Evolutionary conservation across 768 basidiomycete genomes (phyloP), one percentile per base, ranked within the genome.

Genomic region (Termitomyces eurrhizus): DNA sequence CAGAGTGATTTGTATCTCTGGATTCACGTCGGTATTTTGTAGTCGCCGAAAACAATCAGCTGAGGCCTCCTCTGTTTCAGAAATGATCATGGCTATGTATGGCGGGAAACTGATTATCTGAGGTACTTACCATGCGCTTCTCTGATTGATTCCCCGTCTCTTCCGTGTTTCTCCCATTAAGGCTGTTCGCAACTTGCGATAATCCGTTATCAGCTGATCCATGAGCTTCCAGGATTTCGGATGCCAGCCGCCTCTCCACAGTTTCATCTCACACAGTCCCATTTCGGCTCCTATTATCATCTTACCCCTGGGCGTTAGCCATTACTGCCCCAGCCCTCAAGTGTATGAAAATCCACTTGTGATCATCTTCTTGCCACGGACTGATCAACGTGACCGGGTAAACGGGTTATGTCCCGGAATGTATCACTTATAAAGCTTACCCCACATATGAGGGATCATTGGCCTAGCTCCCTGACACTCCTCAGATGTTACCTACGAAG

Each of bases 401-500:
- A 53, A 44, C 54, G 58, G 54, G 48, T 29, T 46, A 29, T 60
- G 46, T 36, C 50, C 53, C 50, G 42, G 16, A n/a, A 50, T 50
- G 14, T 49, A 55, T 11, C n/a, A 46, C 33, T 56, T 63, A 61
- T 29, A 57, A 64, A 64, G 57, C 45, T 24, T 45, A 32, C 36
- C 11, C 33, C 37, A 35, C 7, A 29, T 5, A 50, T 12, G n/a
- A n/a, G n/a, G n/a, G 18, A 32, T 54, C 58, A n/a, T 39, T 50
- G 57, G 61, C 61, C 51, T 52, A 62, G 61, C 56, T 46, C 62
- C 57, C 51, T 59, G 56, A 18, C 62, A 46, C 58, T 58, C 50
- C 44, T 53, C 41, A 56, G 36, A 65, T 62, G 63, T 61, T 69
- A 52, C 57, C 60, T 32, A 65, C 62, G 50, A 66, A 62, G 64